Evolutionary conservation across 306 rosid species (phyloP).

Genomic region (Styphnolobium japonicum): DNA sequence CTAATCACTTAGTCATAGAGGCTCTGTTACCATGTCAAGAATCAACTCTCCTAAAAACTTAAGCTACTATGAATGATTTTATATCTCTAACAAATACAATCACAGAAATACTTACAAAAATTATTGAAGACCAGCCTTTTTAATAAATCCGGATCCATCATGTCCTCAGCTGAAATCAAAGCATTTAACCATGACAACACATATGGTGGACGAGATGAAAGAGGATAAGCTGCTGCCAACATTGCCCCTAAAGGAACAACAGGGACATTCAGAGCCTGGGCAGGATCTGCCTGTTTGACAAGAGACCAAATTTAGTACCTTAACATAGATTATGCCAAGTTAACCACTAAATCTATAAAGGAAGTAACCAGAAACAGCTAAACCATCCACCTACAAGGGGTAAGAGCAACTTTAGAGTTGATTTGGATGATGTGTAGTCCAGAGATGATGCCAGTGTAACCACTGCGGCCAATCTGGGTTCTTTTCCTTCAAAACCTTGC

Average conservation of each 20-base stretch:
- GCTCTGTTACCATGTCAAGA: not conserved
- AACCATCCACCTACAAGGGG: constrained; percentile 79
- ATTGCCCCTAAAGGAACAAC: constrained; percentile 88
- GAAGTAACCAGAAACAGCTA: constrained; percentile 11
- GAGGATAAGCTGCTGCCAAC: constrained; percentile 87
- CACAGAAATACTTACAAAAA: constrained; percentile 78
- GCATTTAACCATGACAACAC: constrained; percentile 78
- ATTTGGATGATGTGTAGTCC: constrained; percentile 89
- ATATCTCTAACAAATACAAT: not conserved
- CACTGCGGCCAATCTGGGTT: constrained; percentile 76
- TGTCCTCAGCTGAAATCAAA: constrained; percentile 87
- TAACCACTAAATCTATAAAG: constrained; percentile 4
- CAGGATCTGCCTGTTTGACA: constrained; percentile 94
- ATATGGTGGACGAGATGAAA: constrained; percentile 75
- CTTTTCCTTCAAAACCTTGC: constrained; percentile 75
- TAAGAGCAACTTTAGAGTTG: constrained; percentile 76
- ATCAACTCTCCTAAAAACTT: not conserved
- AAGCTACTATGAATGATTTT: not conserved
- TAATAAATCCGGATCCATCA: constrained; percentile 93
- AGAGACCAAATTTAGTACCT: constrained; percentile 32
- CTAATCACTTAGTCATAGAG: not conserved
- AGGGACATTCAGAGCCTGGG: constrained; percentile 93
- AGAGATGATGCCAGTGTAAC: constrained; percentile 94
- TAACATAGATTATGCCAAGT: constrained; percentile 12
- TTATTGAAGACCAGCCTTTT: constrained; percentile 85